Evolutionary conservation across 805 yeast species (phyloP), one percentile per base, ranked within the genome.

Genomic region (Teunomyces tritomae): DNA sequence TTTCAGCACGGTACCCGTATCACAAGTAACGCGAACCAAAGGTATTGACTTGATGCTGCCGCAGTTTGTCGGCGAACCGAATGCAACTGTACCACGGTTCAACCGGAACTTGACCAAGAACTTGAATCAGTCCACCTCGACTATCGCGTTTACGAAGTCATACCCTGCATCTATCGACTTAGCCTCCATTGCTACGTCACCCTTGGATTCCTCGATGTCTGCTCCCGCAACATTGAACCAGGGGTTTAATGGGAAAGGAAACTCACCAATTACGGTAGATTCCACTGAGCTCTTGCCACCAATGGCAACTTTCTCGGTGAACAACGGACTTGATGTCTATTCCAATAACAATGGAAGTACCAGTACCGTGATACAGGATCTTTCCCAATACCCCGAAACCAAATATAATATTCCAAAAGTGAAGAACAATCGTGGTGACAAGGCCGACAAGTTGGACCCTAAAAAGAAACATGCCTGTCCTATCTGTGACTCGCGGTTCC

Each of bases 401-500:
- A 29, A 30, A 8, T 26, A 33, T 17, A 45, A 28, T 28, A 50
- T 50, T 26, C 54, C 56, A 10, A 48, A 48, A 11, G 56, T 53
- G 20, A 50, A 50, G 39, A 50, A 48, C 40, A 53, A 53, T 37
- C 46, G 56, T 24, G 56, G 49, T 3, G 54, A 53, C 32, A 57
- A 69, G 55, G 68, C 71, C 45, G 74, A 77, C 43, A 49, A 49
- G 28, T 45, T 52, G 36, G 76, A 72, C 51, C 74, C 76, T 7
- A 82, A 80, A 57, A 84, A 83, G 62, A 71, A 73, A 44, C 87
- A 84, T 62, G 74, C 73, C 53, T 84, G 89, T 65, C 87, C 87
- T 1, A 61, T 82, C 36, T 83, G 89, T 59, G 80, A 77, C 42
- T 74, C 82, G 34, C 64, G 77, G 44, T 83, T 83, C 70, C 88